phyloP scores from a whole-genome alignment of 139 green algal genomes.

The Coelastrella sp. region DNA sequence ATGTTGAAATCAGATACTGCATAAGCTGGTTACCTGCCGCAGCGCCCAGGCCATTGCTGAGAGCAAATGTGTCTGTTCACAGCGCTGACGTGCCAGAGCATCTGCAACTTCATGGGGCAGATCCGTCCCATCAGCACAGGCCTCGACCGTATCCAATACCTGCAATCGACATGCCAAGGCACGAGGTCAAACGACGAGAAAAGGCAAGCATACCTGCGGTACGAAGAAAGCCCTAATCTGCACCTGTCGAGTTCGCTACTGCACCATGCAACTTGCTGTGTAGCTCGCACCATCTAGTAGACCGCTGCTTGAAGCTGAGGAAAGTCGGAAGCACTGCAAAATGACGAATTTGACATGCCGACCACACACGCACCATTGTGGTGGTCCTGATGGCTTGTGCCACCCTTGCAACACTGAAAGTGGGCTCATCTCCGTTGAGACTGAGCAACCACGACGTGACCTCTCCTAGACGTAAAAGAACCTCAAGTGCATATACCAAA shows the following conservation, averaged over 20 bases:
- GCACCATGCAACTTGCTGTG: too few relatives aligned
- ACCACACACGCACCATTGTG: not conserved
- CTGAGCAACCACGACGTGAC: conserved; percentile 25
- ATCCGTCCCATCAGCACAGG: not conserved
- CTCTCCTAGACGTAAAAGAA: not conserved
- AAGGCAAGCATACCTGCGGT: too few relatives aligned
- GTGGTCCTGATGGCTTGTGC: conserved; percentile 31
- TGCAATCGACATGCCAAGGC: not conserved
- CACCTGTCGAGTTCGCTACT: too few relatives aligned
- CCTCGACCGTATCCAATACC: not conserved
- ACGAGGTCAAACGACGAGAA: too few relatives aligned
- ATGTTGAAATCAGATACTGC: not conserved
- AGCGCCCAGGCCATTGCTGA: conserved; percentile 28
- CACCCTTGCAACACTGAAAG: conserved; percentile 34
- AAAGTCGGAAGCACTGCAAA: too few relatives aligned
- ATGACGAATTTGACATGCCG: too few relatives aligned
- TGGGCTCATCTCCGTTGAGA: conserved; percentile 9
- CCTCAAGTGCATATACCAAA: not conserved
- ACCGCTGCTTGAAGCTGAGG: too few relatives aligned
- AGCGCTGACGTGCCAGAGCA: conserved; percentile 10
- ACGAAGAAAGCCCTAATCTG: too few relatives aligned
- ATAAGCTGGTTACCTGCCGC: not conserved
- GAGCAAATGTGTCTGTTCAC: conserved; percentile 25
- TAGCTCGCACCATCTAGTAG: too few relatives aligned
- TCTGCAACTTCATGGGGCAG: not conserved